Evolutionary conservation across 441 rosid genomes (phyloP).

Genomic region (Geranium incanum): DNA sequence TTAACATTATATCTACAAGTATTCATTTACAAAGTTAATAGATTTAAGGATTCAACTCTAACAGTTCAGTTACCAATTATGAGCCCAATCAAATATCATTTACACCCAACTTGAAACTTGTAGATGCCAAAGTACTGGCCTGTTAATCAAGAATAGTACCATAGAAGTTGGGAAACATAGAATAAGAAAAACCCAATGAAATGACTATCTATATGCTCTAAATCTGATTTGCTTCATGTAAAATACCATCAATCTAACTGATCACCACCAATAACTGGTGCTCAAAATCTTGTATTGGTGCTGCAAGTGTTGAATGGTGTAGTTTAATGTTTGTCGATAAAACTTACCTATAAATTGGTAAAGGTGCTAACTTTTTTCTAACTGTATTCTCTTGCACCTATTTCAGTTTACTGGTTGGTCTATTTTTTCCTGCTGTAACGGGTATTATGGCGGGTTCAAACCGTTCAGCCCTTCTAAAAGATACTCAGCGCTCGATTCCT

Average conservation of each 20-base stretch:
- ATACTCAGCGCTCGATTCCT: slow-evolving; percentile 95
- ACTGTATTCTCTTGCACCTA: slow-evolving; percentile 16
- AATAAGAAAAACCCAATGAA: not conserved
- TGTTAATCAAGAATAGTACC: not conserved
- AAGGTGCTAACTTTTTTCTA: slow-evolving; percentile 18
- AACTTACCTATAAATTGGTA: not conserved
- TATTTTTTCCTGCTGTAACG: slow-evolving; percentile 97
- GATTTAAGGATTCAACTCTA: not conserved
- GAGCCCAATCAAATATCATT: not conserved
- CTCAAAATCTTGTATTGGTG: not conserved
- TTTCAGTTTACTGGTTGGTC: slow-evolving; percentile 92
- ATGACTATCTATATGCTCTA: not conserved
- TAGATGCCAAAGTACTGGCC: not conserved
- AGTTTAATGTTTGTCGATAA: not conserved
- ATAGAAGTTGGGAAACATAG: not conserved
- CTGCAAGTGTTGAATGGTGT: not conserved
- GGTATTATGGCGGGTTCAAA: slow-evolving; percentile 99
- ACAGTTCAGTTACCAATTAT: not conserved
- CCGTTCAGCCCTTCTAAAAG: slow-evolving; percentile 89
- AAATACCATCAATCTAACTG: not conserved
- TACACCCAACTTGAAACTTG: not conserved
- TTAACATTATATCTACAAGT: not conserved
- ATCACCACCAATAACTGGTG: not conserved
- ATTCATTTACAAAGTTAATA: not conserved
- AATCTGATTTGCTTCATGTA: not conserved